Percentiles rank a stretch among this genome's conserved stretches.
Evolutionary conservation across 257 asterid species (phyloP).

Genomic region (Hygrophila difformis): DNA sequence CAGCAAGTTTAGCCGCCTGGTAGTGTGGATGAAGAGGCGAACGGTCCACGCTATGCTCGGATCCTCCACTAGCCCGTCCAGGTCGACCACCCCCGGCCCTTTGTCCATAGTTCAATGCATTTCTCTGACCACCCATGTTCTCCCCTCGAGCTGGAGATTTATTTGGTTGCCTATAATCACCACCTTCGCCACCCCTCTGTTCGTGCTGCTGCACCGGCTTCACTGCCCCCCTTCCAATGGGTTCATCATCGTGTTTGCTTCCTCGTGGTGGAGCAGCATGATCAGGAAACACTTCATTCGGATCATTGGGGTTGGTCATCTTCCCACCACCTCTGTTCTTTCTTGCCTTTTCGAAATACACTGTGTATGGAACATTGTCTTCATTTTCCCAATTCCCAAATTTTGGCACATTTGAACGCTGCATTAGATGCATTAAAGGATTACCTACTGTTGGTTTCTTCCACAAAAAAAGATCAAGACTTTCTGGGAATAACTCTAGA

Average conservation of each 20-base stretch:
- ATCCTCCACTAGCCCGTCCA: conserved; percentile 41
- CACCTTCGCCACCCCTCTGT: conserved; percentile 35
- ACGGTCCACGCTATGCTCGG: conserved; percentile 54
- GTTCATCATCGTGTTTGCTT: no score
- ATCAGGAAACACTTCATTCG: conserved; percentile 38
- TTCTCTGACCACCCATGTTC: conserved; percentile 26
- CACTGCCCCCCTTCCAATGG: conserved; percentile 20
- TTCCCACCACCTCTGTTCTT: conserved; percentile 63
- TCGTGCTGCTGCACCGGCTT: conserved; percentile 25
- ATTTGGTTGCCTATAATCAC: conserved; percentile 25
- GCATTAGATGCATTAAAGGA: no score
- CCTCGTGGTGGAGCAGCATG: conserved; percentile 20
- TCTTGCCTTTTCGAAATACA: conserved; percentile 66
- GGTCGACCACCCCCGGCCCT: conserved; percentile 49
- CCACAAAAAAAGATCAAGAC: no score
- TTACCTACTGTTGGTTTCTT: no score
- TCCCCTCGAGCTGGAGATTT: conserved; percentile 36
- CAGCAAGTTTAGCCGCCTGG: conserved; percentile 38
- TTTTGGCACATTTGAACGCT: conserved; percentile 61
- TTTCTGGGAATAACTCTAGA: no score
- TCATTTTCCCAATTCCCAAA: conserved; percentile 81
- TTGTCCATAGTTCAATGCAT: background rate
- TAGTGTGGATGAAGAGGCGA: conserved; percentile 65
- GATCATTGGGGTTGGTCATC: conserved; percentile 73
- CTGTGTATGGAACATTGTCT: conserved; percentile 60